Percentiles rank a stretch among this genome's conserved stretches.
phyloP scores from a whole-genome alignment of 441 rosid species.

The Eruca vesicaria region DNA sequence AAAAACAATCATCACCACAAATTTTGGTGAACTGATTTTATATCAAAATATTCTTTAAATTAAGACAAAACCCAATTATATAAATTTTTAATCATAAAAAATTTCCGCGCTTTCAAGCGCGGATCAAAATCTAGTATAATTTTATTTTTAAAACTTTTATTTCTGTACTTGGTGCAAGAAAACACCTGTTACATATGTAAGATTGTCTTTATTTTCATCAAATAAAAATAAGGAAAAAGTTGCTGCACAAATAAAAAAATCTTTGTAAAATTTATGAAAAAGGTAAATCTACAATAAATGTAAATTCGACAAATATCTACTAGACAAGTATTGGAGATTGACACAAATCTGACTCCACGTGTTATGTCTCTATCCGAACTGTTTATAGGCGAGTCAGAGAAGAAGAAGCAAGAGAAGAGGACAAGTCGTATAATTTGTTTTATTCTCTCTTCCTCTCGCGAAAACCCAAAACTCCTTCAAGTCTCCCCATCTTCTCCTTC shows the following conservation, averaged over 20 bases:
- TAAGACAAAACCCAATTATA: too few species aligned
- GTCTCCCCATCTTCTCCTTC: constrained; percentile 7
- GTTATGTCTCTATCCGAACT: constrained; percentile 6
- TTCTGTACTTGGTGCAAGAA: too few species aligned
- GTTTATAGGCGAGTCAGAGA: not conserved
- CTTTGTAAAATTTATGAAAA: not conserved
- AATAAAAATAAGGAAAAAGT: not conserved
- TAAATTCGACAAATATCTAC: not conserved
- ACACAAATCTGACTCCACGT: constrained; percentile 4
- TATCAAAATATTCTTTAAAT: too few species aligned
- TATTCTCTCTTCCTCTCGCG: not conserved
- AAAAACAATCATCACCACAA: too few species aligned
- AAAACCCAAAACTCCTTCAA: not conserved
- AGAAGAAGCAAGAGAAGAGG: not conserved
- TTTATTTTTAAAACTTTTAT: too few species aligned
- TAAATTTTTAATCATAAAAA: too few species aligned
- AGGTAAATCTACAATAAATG: not conserved
- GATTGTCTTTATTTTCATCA: too few species aligned
- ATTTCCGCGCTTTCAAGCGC: too few species aligned
- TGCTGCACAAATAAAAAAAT: not conserved
- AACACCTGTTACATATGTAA: too few species aligned
- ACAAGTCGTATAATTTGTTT: not conserved
- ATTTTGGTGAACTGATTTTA: too few species aligned
- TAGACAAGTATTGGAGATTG: not conserved
- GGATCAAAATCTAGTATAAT: too few species aligned